Evolutionary conservation across 495 filamentous ascomycete species (phyloP), one percentile per base, ranked within the genome.

Genomic region (Penicillium macrosclerotiorum): DNA sequence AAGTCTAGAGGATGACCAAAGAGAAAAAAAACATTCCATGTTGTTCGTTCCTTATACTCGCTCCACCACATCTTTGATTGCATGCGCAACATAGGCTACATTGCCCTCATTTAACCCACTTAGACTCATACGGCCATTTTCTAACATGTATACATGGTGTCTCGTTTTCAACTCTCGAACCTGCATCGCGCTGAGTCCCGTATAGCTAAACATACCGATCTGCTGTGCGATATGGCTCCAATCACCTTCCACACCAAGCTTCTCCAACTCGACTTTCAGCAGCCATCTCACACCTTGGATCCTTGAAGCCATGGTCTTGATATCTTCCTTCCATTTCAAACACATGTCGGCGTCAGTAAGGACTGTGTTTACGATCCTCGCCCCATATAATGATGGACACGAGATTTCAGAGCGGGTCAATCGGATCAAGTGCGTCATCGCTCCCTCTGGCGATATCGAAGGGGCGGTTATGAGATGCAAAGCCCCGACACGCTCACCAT

Each of bases 171-270:
- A 45, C 29, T 22, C 11, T 3, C 17, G 4, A 23, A 63, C 59
- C 30, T 68, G 63, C 8, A 27, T 36, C 26, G 37, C 26, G 0
- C 43, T 37, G 11, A 68, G 48, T 8, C 64, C 59, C 5, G 59
- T 63, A 24, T 59, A 65, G 14, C 48, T 62, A 26, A 73, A 71
- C 69, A 33, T 42, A 6, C 69, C 69, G 32, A 60, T 67, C 57
- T 68, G 52, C 2, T 14, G 27, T 11, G 32, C 46, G 36, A 69
- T 44, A 48, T 66, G 56, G 2, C 45, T 35, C 68, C 67, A 72
- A 9, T 56, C 45, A 4, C 61, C 60, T 8, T 45, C 48, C 0
- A 61, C 59, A 8, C 47, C 38, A 14, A 51, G 33, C 8, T 40
- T 37, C 3, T 49, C 47, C 34, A 72, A 42, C 17, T 45, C 54